Percentiles rank a stretch among this genome's conserved stretches.
phyloP scores from a whole-genome alignment of 305 asterid species.

The Solanum chacoense region DNA sequence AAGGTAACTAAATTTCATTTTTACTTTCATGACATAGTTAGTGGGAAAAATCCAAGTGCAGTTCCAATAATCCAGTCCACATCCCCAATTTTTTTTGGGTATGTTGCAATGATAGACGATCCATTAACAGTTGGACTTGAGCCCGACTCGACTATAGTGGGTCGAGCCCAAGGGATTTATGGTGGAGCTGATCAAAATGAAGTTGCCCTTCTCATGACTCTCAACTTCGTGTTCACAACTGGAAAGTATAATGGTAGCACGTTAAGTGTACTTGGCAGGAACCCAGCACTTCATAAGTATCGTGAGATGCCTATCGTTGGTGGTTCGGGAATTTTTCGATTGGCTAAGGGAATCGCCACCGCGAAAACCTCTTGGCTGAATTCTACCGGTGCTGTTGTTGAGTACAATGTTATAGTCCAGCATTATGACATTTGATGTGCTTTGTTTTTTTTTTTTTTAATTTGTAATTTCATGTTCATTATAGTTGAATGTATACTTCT shows the following conservation, averaged over 20 bases:
- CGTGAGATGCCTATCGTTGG: constrained; percentile 13
- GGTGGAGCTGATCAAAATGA: not conserved
- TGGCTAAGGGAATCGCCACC: not conserved
- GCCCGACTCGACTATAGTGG: not conserved
- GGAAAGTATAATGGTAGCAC: constrained; percentile 14
- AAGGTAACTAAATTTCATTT: not conserved
- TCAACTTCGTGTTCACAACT: constrained; percentile 5
- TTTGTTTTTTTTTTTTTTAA: rapidly evolving
- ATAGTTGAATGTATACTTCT: not conserved
- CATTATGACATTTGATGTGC: not conserved
- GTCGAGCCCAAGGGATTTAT: constrained; percentile 13
- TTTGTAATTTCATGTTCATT: not conserved
- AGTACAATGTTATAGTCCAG: not conserved
- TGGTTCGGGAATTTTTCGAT: constrained; percentile 1
- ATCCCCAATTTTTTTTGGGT: constrained; percentile 4
- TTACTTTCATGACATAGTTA: not conserved
- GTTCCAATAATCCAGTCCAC: not conserved
- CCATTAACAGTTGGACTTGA: constrained; percentile 7
- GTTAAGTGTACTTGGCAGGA: constrained; percentile 6
- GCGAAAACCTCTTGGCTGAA: constrained; percentile 6
- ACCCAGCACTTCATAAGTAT: not conserved
- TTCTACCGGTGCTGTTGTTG: constrained; percentile 1
- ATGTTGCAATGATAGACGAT: constrained; percentile 1
- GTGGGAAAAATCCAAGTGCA: constrained; percentile 5
- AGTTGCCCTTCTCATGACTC: not conserved